Evolutionary conservation across 1,139 yeast genomes (phyloP), one percentile per base, ranked within the genome.

Genomic region (Geotrichum cucujoidarum): DNA sequence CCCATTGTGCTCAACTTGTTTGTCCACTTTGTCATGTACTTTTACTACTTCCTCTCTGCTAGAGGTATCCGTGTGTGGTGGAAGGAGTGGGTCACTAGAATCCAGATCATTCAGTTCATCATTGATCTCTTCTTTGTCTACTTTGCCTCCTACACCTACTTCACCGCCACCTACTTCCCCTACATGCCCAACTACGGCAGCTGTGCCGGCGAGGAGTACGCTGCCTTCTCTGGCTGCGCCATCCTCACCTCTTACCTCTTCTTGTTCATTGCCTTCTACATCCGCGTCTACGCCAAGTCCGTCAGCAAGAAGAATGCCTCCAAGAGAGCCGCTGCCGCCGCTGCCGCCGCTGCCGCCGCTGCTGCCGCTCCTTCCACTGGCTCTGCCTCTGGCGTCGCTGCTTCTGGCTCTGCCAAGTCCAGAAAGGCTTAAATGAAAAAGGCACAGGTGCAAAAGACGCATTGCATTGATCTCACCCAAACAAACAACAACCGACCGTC

Each of bases 11-110:
- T 92, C 64, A 92, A 92, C 75, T 75, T 92, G 70, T 86, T 81
- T 51, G 98, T 92, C 43, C 98, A 92, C 65, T 96, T 92, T 45
- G 83, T 92, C 58, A 92, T 92, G 98, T 92, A 92, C 79, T 92
- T 90, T 86, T 92, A 92, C 78, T 92, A 92, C 76, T 90, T 89
- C 78, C 75, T 92, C 62, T 78, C 92, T 58, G 88, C 97, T 16
- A 79, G 95, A 68, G 95, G 96, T 53, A 86, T 90, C 65, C 82
- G 92, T 61, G 97, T 92, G 52, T 90, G 97, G 97, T 92, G 98
- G 98, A 92, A 92, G 72, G 95, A 90, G 72, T 92, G 97, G 97
- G 97, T 92, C 60, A 92, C 98, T 46, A 79, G 95, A 59, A 82
- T 87, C 77, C 98, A 92, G 74, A 92, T 92, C 70, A 78, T 86